These are phyloP conservation scores for Lyophyllum semitale DNA, from an alignment of 768 basidiomycete genomes.

Conservation along the genomic window DNA sequence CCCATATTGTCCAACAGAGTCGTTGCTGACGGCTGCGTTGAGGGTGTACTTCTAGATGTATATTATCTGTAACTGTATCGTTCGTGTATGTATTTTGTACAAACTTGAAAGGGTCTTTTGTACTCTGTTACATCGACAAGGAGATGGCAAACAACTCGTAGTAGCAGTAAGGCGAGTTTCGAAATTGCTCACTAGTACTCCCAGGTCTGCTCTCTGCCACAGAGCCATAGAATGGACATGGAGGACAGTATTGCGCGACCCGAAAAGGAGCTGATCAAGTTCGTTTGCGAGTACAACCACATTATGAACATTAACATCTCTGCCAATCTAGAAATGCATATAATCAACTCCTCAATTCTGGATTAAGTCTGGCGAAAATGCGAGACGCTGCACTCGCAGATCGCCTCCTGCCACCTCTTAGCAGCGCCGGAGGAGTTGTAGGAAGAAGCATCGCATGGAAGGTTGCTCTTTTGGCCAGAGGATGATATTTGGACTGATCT, in stretches of 20 bases:
- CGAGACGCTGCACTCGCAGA: conserved; percentile 68
- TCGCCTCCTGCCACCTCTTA: conserved; percentile 49
- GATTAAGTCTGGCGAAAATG: conserved; percentile 59
- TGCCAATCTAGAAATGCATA: conserved; percentile 39
- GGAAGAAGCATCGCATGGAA: conserved; percentile 90
- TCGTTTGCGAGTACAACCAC: conserved; percentile 17
- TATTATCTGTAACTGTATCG: not conserved
- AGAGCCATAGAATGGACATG: conserved; percentile 12
- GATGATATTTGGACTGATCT: conserved; percentile 19
- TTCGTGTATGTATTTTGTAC: not conserved
- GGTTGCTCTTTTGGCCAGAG: conserved; percentile 40
- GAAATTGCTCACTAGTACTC: not conserved
- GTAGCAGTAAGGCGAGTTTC: not conserved
- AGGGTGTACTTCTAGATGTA: conserved; percentile 61
- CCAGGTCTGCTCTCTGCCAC: too few species aligned
- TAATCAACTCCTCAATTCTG: conserved; percentile 51
- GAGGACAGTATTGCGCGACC: conserved; percentile 7
- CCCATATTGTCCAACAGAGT: conserved; percentile 92
- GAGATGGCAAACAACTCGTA: not conserved
- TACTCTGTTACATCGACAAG: not conserved
- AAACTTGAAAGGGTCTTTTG: too few species aligned
- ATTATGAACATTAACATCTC: conserved; percentile 6
- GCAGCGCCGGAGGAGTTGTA: conserved; percentile 47
- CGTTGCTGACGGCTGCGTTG: conserved; percentile 53
- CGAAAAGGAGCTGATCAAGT: conserved; percentile 18